Evolutionary conservation across 805 yeast species (phyloP).

Genomic region (Komagataella ulmi): DNA sequence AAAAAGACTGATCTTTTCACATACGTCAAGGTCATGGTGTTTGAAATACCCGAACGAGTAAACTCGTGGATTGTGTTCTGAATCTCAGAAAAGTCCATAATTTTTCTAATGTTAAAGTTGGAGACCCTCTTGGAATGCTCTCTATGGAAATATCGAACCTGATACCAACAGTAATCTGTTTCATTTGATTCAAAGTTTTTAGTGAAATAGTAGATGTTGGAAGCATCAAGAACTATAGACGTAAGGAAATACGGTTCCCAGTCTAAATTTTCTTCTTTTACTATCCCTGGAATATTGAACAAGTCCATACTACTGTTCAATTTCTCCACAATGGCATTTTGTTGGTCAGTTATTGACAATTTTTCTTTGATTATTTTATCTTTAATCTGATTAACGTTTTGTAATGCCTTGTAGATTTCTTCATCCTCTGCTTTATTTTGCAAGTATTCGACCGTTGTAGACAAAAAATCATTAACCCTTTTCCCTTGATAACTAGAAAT

Average conservation of each 20-base stretch:
- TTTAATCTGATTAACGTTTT: background rate
- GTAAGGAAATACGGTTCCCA: conserved; percentile 24
- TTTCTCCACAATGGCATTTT: background rate
- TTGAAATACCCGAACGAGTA: conserved; percentile 13
- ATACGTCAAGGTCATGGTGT: conserved; percentile 20
- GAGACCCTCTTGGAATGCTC: background rate
- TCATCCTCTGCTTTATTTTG: background rate
- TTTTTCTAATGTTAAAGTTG: background rate
- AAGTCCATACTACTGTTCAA: conserved; percentile 8
- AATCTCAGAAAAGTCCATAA: conserved; percentile 13
- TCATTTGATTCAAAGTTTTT: background rate
- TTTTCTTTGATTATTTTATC: background rate
- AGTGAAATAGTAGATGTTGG: conserved; percentile 18
- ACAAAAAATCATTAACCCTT: conserved; percentile 12
- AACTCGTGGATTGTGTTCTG: conserved; percentile 8
- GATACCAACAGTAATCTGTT: background rate
- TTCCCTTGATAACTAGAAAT: conserved; percentile 20
- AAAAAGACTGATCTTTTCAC: conserved; percentile 15
- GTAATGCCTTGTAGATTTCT: background rate
- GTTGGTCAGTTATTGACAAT: background rate
- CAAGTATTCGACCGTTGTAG: conserved; percentile 14
- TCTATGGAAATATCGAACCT: conserved; percentile 5
- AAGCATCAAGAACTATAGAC: conserved; percentile 21
- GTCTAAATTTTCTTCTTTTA: conserved; percentile 9
- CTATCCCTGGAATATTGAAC: conserved; percentile 13